phyloP scores from a whole-genome alignment of 768 basidiomycete species.

The Auriscalpium orientale region DNA sequence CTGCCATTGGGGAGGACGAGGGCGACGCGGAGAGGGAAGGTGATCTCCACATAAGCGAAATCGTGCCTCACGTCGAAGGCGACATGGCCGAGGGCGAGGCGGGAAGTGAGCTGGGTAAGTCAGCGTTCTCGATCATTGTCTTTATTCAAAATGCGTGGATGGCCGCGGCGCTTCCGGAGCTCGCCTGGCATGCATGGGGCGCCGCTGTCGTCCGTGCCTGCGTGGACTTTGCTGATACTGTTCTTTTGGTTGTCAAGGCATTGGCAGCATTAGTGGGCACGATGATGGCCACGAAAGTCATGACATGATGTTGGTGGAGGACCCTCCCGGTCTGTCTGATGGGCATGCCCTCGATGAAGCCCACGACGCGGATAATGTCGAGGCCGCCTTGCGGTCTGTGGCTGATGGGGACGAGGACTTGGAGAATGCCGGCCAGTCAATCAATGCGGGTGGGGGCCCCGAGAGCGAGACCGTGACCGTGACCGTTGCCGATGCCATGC shows the following conservation, averaged over 20 bases:
- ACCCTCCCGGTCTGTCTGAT: slow-evolving; percentile 10
- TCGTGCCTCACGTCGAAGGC: slow-evolving; percentile 6
- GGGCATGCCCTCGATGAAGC: slow-evolving; percentile 14
- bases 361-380: slow-evolving; percentile 8
- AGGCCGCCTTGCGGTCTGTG: neutral
- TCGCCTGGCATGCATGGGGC: slow-evolving; percentile 14
- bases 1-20: slow-evolving; percentile 71
- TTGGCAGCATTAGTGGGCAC: slow-evolving; percentile 31
- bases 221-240: slow-evolving; percentile 57
- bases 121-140: slow-evolving; percentile 13
- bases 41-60: slow-evolving; percentile 10
- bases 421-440: slow-evolving; percentile 3
- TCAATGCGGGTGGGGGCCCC: slow-evolving; percentile 4
- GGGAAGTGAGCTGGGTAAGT: slow-evolving; percentile 1
- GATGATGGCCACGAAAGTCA: slow-evolving; percentile 15
- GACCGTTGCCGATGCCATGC: neutral
- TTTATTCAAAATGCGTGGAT: slow-evolving; percentile 21
- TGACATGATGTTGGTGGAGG: slow-evolving; percentile 7
- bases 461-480: slow-evolving; percentile 4
- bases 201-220: slow-evolving; percentile 11
- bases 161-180: slow-evolving; percentile 22
- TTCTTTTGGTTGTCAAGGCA: slow-evolving; percentile 41
- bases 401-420: slow-evolving; percentile 5
- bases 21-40: slow-evolving; percentile 34
- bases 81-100: neutral